phyloP scores from a whole-genome alignment of 176 grass and related monocot genomes.

The Stipa capillata region DNA sequence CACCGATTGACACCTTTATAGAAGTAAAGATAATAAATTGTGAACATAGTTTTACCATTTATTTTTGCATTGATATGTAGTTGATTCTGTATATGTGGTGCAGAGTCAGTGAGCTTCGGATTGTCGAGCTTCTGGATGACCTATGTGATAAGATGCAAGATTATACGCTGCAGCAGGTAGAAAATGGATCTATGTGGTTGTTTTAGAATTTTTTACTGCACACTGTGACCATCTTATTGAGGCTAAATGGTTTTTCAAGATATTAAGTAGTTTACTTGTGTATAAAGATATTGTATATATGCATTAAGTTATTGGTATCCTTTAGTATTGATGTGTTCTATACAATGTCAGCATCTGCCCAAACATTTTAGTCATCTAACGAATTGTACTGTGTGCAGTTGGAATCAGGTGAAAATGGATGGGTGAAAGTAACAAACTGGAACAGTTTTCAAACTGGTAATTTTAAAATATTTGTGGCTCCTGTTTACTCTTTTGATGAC shows the following conservation, averaged over 20 bases:
- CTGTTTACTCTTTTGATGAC: background rate
- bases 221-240: too few species aligned
- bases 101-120: conserved; percentile 93
- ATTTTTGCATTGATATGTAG: background rate
- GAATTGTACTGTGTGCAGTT: conserved; percentile 33
- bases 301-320: background rate
- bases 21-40: background rate
- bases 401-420: conserved; percentile 60
- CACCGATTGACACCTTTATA: too few species aligned
- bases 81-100: conserved; percentile 7
- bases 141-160: conserved; percentile 99
- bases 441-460: conserved; percentile 62
- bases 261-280: background rate
- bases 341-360: background rate
- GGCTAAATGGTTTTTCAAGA: too few species aligned
- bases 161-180: conserved; percentile 75
- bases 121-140: conserved; percentile 87
- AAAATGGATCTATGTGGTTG: background rate
- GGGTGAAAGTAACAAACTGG: conserved; percentile 84
- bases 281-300: background rate
- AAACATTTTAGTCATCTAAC: conserved; percentile 12
- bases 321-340: background rate
- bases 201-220: background rate
- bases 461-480: background rate
- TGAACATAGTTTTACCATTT: background rate